Evolutionary conservation across 208 protist genomes (phyloP).

Genomic region (Tritrichomonas musculus): DNA sequence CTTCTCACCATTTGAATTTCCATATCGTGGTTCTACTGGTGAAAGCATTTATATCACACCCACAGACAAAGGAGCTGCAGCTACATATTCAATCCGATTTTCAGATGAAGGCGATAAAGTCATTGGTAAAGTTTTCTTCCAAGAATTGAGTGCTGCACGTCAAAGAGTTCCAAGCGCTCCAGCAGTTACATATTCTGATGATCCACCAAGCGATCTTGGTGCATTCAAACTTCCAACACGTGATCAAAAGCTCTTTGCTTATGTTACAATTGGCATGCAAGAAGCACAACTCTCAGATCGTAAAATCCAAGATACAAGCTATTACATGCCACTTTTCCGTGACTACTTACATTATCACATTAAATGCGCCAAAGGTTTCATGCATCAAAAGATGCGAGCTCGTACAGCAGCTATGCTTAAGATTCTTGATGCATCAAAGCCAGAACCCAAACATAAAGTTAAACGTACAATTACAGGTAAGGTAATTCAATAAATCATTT

Average conservation of each 20-base stretch:
- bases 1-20: slow-evolving; percentile 31
- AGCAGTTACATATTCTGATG: background rate
- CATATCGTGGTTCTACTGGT: background rate
- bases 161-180: background rate
- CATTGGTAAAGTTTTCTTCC: slow-evolving; percentile 18
- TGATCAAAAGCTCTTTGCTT: background rate
- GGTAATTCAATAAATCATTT: no score
- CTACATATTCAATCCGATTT: slow-evolving; percentile 20
- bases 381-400: slow-evolving; percentile 28
- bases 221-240: background rate
- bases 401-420: background rate
- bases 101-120: background rate
- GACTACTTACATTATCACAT: slow-evolving; percentile 32
- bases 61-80: background rate
- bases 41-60: background rate
- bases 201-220: background rate
- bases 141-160: background rate
- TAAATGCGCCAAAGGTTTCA: slow-evolving; percentile 33
- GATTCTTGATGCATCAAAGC: background rate
- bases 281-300: background rate
- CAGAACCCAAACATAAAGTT: slow-evolving; percentile 29
- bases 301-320: background rate
- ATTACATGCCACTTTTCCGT: slow-evolving; percentile 14
- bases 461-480: background rate
- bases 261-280: background rate